A percentile compares a stretch with the other conserved stretches of the same genome.
Evolutionary conservation across 108 stramenopile genomes (phyloP).

Genomic region (Pseudonitzschia multiseries): DNA sequence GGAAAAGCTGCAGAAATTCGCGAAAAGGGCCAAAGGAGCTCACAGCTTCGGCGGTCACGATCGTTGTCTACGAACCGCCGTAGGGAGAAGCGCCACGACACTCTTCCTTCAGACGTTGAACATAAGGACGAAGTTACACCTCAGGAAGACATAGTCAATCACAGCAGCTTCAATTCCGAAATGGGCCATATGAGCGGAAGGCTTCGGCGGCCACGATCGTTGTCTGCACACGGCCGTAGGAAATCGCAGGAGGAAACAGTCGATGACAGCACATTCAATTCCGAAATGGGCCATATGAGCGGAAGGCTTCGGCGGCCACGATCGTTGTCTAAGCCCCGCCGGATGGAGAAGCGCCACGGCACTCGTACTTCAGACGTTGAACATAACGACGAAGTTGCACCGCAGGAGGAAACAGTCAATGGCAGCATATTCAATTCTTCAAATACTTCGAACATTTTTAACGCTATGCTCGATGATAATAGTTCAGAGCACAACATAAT

Average conservation of each 20-base stretch:
- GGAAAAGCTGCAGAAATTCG: constrained; percentile 1
- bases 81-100: not conserved
- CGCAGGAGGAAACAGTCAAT: no score
- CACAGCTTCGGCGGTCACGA: not conserved
- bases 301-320: not conserved
- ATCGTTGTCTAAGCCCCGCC: not conserved
- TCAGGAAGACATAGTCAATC: not conserved
- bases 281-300: not conserved
- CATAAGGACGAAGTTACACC: not conserved
- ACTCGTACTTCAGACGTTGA: not conserved
- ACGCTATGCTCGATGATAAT: not conserved
- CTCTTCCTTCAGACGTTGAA: not conserved
- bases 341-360: not conserved
- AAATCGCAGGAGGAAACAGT: no score
- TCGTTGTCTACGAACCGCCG: not conserved
- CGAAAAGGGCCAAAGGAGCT: not conserved
- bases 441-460: not conserved
- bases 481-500: not conserved
- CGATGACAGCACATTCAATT: no score
- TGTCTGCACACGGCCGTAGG: not conserved
- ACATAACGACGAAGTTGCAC: not conserved
- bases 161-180: no score
- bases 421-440: not conserved
- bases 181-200: not conserved
- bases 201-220: not conserved